These are phyloP conservation scores for Pisolithus tinctorius DNA, from an alignment of 768 basidiomycete genomes.

Conservation along the genomic window DNA sequence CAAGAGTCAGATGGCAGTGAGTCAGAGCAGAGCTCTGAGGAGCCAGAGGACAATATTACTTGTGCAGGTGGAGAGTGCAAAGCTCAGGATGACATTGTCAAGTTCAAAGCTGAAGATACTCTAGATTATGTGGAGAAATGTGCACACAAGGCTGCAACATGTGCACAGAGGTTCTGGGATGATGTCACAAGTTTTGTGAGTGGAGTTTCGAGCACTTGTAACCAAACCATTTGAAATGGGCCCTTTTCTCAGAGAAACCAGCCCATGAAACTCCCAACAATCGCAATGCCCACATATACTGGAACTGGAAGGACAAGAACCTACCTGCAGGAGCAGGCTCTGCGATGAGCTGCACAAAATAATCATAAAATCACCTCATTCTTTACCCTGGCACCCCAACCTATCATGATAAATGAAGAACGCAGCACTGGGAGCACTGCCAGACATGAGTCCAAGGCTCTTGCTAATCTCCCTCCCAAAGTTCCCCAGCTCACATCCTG, in stretches of 20 bases:
- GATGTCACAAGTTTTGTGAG: neutral
- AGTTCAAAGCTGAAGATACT: neutral
- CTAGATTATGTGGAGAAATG: conserved; percentile 1
- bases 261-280: neutral
- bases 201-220: no score
- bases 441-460: no score
- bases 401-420: no score
- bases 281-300: conserved; percentile 1
- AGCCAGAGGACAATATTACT: neutral
- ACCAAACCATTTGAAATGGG: no score
- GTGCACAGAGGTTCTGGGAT: neutral
- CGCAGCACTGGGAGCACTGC: no score
- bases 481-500: neutral
- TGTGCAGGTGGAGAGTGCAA: neutral
- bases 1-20: no score
- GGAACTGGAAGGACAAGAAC: conserved; percentile 1
- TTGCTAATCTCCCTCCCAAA: neutral
- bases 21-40: neutral
- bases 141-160: neutral
- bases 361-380: neutral
- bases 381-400: no score
- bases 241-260: no score
- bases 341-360: neutral
- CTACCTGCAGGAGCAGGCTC: neutral
- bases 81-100: neutral